Conservation (phyloP, 352 stramenopile species). For the Phytopythium ostracodes region DNA sequence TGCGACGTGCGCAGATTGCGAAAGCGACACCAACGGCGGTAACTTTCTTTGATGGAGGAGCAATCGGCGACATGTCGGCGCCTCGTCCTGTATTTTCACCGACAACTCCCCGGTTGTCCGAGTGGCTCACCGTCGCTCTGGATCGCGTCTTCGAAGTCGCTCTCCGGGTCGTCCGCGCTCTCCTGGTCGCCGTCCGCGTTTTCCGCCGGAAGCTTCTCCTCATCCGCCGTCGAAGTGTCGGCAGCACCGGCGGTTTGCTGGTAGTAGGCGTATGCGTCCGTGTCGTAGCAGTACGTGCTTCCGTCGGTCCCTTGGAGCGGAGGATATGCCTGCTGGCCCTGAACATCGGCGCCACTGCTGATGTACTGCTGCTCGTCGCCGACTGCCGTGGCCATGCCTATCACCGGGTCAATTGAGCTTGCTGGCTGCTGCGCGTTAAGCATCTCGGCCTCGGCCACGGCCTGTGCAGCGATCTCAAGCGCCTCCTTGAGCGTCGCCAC, state of each 20-base stretch:
- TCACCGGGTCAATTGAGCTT: background rate
- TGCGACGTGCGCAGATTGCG: background rate
- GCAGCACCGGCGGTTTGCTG: constrained; percentile 4
- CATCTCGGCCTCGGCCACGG: constrained; percentile 42
- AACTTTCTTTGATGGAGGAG: no score
- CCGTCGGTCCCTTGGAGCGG: constrained; percentile 6
- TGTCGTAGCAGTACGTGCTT: background rate
- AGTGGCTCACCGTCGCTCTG: constrained; percentile 3
- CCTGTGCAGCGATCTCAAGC: constrained; percentile 60
- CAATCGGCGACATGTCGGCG: no score
- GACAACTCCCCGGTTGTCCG: background rate
- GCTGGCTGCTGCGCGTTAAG: background rate
- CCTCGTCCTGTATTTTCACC: no score
- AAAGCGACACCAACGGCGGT: background rate
- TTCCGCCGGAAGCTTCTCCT: background rate
- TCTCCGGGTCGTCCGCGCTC: constrained; percentile 12
- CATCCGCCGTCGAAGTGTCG: background rate
- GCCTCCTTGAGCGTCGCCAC: constrained; percentile 71
- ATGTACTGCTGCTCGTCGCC: constrained; percentile 2
- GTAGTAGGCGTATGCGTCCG: constrained; percentile 6
- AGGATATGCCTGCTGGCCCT: constrained; percentile 6
- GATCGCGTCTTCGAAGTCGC: constrained; percentile 32
- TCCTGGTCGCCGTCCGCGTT: no score
- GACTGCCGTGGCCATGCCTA: background rate
- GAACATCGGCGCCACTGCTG: constrained; percentile 2